Percentiles rank a stretch among this genome's conserved stretches.
These are phyloP conservation scores for Bryopsis sp. DNA, from an alignment of 139 green algal genomes.

Conservation along the genomic window DNA sequence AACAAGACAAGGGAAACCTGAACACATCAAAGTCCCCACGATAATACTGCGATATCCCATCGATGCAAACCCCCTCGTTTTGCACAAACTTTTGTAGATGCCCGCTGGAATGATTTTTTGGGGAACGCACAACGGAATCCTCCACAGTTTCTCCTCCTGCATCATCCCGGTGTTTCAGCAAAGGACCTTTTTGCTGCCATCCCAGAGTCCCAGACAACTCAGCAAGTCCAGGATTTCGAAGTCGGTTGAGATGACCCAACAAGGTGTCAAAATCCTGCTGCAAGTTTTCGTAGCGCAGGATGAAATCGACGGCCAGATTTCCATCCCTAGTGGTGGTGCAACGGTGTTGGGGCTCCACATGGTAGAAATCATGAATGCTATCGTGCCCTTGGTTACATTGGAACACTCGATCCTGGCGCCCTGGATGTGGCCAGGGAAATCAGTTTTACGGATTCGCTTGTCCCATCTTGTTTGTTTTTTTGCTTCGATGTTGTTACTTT, in stretches of 20 bases:
- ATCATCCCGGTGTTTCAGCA: background rate
- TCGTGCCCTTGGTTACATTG: background rate
- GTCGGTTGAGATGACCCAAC: background rate
- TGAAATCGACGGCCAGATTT: background rate
- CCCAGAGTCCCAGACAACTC: background rate
- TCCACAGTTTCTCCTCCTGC: background rate
- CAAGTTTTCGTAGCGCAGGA: background rate
- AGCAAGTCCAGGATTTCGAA: background rate
- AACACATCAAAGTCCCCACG: background rate
- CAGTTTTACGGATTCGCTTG: background rate
- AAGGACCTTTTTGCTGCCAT: background rate
- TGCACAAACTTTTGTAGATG: background rate
- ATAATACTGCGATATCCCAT: background rate
- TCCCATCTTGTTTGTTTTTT: background rate
- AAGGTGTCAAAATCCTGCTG: background rate
- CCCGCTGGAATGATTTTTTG: background rate
- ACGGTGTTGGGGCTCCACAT: background rate
- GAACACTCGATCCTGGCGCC: background rate
- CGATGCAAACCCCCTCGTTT: background rate
- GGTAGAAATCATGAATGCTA: background rate
- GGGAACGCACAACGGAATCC: too few relatives aligned
- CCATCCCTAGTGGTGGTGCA: background rate
- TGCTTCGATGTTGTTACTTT: background rate
- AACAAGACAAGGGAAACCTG: too few relatives aligned
- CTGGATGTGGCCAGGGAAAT: background rate